Evolutionary conservation across 495 filamentous ascomycete species (phyloP), one percentile per base, ranked within the genome.

Genomic region (Clavariopsis aquatica): DNA sequence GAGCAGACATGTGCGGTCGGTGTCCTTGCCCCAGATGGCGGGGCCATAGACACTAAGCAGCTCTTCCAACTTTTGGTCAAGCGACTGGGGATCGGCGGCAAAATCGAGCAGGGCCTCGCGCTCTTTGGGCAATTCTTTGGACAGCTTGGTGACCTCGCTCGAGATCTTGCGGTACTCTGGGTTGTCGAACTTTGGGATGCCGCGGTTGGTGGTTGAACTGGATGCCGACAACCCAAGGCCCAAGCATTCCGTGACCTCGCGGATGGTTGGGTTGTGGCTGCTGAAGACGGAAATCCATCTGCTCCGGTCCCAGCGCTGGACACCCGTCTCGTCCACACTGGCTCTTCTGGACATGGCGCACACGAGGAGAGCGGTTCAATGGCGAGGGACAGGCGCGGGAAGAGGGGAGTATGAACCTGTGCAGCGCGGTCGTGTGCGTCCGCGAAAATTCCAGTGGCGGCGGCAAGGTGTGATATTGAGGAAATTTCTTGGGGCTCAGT

Each of bases 111-210:
- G 64, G 7, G 57, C 52, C 20, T 67, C 64, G 3, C 64, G 38
- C 36, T 67, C 64, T 52, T 67, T 55, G 34, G 64, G 64, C 51
- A 67, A 58, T 27, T 67, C 64, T 45, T 67, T 67, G 51, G 52
- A 57, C 43, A 67, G 29, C 10, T 52, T 34, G 31, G 51, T 49
- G 41, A 67, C 64, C 23, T 67, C 64, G 57, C 52, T 67, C 3
- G 64, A 67, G 8, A 67, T 58, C 57, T 62, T 67, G 7, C 45
- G 38, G 24, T 47, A 62, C n/a, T 67, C 57, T 19, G 64, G 64
- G 20, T 45, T 46, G 58, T 67, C 64, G 58, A 67, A 67, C 52
- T 67, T 67, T 52, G 64, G 64, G 24, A 67, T 67, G 57, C 64
- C 64, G 47, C 64, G 57, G 29, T 62, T 62, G 3, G 57, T 62